Base-by-base conservation (phyloP, 2,329 filamentous ascomycete species). In the Dactylellina leptospora region DNA sequence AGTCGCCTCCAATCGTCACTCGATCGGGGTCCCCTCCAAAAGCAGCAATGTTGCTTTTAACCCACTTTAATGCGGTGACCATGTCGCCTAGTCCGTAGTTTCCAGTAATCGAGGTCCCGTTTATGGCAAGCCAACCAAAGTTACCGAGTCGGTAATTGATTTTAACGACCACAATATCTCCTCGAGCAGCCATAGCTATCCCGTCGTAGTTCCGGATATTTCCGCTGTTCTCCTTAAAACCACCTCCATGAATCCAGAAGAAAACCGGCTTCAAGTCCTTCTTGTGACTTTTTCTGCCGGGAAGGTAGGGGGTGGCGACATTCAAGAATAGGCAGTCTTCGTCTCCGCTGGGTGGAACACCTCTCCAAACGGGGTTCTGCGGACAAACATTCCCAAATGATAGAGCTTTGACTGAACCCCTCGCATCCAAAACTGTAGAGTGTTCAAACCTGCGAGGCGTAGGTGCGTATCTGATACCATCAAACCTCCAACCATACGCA, bases 61-160 rank as follows among this genome's bases (percentile, higher is more conserved):
- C 83, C 87, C 87, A 90, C 63, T 82, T 79, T 16, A 90, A 80
- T 11, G 86, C 81, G 9, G 83, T 76, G 68, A 83, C 82, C 78
- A 89, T 87, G 76, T 90, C 88, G 74, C 83, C 82, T 63, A 90
- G 79, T 1, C 89, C 89, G 16, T 89, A 79, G 33, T 80, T 80
- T 1, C 83, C 83, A 23, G 79, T 77, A 33, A 85, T 76, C 1
- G 59, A 53, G 16, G 75, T 79, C 81, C 78, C 51, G 20, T 74
- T 81, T 75, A 82, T 81, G 59, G 80, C 81, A 10, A 87, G 76
- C 75, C 85, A 86, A 4, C 85, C 85, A 79, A 82, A 86, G 36
- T 80, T 80, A 2, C 81, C 81, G 18, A 85, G 79, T 8, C 84
- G 81, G 71, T 86, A 86, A 74, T 85, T 85, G 74, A 86, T 80